phyloP scores from a whole-genome alignment of 2,329 filamentous ascomycete species.

The Tolypocladium pustulatum region DNA sequence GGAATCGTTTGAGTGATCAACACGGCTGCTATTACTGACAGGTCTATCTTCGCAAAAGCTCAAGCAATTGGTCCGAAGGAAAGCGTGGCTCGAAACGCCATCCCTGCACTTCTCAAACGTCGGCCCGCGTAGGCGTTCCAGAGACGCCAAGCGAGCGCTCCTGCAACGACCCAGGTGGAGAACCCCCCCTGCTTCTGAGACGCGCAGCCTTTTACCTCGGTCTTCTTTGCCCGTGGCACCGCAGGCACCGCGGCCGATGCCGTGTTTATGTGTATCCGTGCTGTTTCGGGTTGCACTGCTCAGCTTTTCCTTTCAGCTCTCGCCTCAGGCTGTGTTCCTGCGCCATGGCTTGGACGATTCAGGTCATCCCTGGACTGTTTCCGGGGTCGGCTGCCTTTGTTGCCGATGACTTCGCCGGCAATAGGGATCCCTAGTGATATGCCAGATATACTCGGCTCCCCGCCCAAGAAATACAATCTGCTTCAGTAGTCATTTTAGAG shows the following conservation, averaged over 20 bases:
- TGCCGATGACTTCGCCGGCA: background rate
- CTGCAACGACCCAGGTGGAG: background rate
- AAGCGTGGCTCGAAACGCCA: background rate
- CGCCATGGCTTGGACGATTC: background rate
- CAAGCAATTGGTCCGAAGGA: background rate
- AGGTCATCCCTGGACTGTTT: background rate
- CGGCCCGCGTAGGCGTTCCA: background rate
- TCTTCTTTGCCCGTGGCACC: background rate
- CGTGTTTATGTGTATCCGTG: background rate
- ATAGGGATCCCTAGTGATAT: background rate
- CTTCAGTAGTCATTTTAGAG: background rate
- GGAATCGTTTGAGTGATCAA: too few species aligned
- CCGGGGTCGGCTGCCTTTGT: background rate
- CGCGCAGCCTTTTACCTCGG: background rate
- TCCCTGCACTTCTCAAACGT: background rate
- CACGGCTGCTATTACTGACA: background rate
- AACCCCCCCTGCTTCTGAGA: background rate
- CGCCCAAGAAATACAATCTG: background rate
- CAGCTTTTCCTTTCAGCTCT: background rate
- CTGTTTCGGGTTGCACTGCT: background rate
- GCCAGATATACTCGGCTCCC: background rate
- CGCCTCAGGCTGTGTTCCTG: background rate
- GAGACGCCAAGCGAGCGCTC: background rate
- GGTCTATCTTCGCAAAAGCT: background rate
- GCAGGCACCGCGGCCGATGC: background rate